These are phyloP conservation scores for Penicillium macrosclerotiorum DNA, from an alignment of 495 filamentous ascomycete species.

Conservation along the genomic window DNA sequence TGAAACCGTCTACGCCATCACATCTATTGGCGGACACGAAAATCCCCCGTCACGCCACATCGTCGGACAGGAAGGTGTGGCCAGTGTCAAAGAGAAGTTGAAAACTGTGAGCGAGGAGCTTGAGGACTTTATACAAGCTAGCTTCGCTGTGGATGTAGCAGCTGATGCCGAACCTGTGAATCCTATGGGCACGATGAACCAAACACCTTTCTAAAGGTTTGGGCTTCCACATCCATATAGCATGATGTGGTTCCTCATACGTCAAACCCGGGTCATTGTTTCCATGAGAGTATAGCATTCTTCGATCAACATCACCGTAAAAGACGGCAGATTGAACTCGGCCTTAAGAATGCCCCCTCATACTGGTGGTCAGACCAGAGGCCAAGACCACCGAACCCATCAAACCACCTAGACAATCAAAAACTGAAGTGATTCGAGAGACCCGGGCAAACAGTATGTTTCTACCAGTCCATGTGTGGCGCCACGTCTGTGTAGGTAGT, in stretches of 20 bases:
- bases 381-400: no score
- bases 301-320: no score
- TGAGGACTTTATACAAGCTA: conserved; percentile 92
- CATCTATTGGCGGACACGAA: conserved; percentile 89
- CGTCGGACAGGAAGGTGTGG: conserved; percentile 85
- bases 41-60: conserved; percentile 95
- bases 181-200: conserved; percentile 9
- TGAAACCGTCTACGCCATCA: conserved; percentile 90
- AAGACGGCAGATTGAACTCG: no score
- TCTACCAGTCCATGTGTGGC: no score
- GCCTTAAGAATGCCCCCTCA: no score
- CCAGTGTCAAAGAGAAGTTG: conserved; percentile 90
- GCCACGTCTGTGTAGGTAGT: no score
- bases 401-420: no score
- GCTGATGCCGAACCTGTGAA: conserved; percentile 31
- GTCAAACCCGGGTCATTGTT: no score
- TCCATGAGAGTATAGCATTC: no score
- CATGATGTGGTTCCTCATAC: neutral
- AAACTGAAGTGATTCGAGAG: no score
- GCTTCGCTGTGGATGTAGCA: conserved; percentile 76
- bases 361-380: no score
- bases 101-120: conserved; percentile 95
- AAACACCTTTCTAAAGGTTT: neutral
- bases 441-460: no score
- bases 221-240: neutral